Percentiles rank a stretch among this genome's conserved stretches.
phyloP scores from a whole-genome alignment of 768 basidiomycete species.

The Pleurotus platypus region DNA sequence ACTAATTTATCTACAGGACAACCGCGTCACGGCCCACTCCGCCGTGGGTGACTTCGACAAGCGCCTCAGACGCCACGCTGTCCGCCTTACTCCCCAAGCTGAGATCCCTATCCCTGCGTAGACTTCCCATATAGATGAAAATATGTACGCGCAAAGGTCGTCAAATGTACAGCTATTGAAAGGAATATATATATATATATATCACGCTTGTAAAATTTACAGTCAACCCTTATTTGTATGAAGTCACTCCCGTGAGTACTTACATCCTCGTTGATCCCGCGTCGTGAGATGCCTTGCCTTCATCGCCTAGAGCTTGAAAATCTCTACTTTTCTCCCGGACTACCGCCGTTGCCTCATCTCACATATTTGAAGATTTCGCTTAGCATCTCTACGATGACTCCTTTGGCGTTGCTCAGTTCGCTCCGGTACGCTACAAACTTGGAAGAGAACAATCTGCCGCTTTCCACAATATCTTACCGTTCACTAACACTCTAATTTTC shows the following conservation, averaged over 20 bases:
- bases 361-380: not conserved
- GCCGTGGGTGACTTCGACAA: constrained; percentile 36
- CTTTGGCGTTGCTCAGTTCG: not conserved
- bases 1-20: constrained; percentile 26
- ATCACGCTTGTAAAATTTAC: too few relatives aligned
- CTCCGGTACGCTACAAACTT: not conserved
- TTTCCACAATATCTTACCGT: too few relatives aligned
- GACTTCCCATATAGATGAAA: constrained; percentile 26
- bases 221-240: too few relatives aligned
- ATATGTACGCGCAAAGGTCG: not conserved
- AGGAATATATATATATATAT: not conserved
- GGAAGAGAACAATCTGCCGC: not conserved
- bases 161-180: not conserved
- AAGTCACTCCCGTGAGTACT: too few relatives aligned
- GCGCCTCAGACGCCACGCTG: constrained; percentile 36
- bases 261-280: not conserved
- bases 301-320: not conserved
- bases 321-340: not conserved
- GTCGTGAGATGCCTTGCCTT: not conserved
- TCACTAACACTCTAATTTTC: too few relatives aligned
- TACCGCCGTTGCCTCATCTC: not conserved
- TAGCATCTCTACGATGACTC: not conserved
- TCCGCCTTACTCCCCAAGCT: constrained; percentile 45
- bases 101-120: constrained; percentile 37
- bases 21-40: constrained; percentile 45